Percentiles rank a stretch among this genome's conserved stretches.
These are phyloP conservation scores for Orbilia ellipsospora DNA, from an alignment of 2,329 filamentous ascomycete species.

Conservation along the genomic window DNA sequence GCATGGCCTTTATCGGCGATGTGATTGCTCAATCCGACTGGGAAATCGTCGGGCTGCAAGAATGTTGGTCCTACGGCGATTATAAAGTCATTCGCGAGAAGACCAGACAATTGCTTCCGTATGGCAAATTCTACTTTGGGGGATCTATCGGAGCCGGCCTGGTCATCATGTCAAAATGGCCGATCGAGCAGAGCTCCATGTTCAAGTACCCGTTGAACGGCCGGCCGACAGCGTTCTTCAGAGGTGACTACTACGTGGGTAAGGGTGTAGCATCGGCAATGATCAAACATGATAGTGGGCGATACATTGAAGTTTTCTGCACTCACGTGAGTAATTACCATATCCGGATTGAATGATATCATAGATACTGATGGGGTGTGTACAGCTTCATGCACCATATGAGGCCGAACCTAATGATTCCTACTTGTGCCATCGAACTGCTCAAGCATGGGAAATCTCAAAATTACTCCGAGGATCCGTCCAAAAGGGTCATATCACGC, in stretches of 20 bases:
- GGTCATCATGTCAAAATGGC: constrained; percentile 92
- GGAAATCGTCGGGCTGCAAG: constrained; percentile 91
- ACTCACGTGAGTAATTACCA: constrained; percentile 74
- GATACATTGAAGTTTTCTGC: constrained; percentile 85
- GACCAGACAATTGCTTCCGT: constrained; percentile 89
- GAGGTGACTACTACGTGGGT: constrained; percentile 95
- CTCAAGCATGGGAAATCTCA: constrained; percentile 94
- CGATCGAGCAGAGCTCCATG: constrained; percentile 90
- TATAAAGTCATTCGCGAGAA: constrained; percentile 79
- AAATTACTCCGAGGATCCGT: constrained; percentile 86
- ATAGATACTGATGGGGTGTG: neutral
- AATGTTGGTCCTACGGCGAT: constrained; percentile 77
- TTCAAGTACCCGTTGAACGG: constrained; percentile 89
- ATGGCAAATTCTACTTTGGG: constrained; percentile 91
- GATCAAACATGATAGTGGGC: constrained; percentile 72
- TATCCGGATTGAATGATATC: constrained; percentile 1
- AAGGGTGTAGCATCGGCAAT: constrained; percentile 89
- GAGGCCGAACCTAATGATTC: constrained; percentile 78
- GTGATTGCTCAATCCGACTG: constrained; percentile 75
- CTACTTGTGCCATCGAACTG: constrained; percentile 88
- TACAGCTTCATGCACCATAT: constrained; percentile 82
- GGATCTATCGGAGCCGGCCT: constrained; percentile 91
- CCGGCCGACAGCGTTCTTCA: constrained; percentile 89
- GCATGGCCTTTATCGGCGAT: constrained; percentile 86
- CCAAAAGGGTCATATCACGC: constrained; percentile 81